Conservation (phyloP, 345 rosid genomes). For the Bruguiera gymnorhiza region DNA sequence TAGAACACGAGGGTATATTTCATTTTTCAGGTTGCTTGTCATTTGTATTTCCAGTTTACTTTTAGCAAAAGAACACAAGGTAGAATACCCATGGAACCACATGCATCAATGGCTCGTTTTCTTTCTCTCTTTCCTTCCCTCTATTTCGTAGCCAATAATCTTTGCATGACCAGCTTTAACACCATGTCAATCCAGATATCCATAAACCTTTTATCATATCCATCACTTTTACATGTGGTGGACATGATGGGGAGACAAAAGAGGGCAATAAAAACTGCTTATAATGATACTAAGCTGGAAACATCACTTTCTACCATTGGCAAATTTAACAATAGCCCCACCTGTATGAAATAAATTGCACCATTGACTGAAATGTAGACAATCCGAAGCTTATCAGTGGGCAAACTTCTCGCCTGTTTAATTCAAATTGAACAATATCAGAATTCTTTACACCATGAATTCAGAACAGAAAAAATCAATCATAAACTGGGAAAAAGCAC, state of each 20-base stretch:
- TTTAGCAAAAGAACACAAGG: no score
- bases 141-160: no score
- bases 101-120: no score
- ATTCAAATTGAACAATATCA: constrained; percentile 20
- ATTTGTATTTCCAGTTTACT: no score
- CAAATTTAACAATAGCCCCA: constrained; percentile 11
- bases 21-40: no score
- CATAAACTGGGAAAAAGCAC: neutral
- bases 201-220: no score
- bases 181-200: no score
- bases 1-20: no score
- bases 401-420: constrained; percentile 91
- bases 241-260: neutral
- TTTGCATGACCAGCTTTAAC: no score
- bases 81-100: no score
- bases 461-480: neutral
- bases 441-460: constrained; percentile 5
- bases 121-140: no score
- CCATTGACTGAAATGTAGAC: constrained; percentile 58
- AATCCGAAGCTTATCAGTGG: constrained; percentile 79
- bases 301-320: neutral
- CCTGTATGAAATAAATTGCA: constrained; percentile 78
- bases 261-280: neutral
- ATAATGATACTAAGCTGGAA: neutral
- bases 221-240: no score